Conservation (phyloP, 2,329 filamentous ascomycete species). For the Emydomyces testavorans region DNA sequence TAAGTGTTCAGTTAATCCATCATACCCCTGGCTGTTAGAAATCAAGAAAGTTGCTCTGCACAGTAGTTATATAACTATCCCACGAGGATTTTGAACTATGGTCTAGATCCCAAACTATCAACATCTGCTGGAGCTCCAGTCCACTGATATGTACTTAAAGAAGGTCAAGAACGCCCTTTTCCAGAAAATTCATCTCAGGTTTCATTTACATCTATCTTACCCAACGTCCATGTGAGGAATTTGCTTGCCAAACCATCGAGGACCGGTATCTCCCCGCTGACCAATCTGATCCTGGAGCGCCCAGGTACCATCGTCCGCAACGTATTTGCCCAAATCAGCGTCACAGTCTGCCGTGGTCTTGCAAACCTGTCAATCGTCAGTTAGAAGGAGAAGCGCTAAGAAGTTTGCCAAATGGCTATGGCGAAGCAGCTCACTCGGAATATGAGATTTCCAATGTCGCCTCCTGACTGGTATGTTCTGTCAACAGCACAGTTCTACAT, state of each 20-base stretch:
- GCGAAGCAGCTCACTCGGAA: neutral
- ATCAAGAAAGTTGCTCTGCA: too few species aligned
- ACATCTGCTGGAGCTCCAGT: too few species aligned
- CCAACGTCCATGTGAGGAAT: slow-evolving; percentile 7
- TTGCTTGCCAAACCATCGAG: slow-evolving; percentile 11
- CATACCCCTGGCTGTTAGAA: too few species aligned
- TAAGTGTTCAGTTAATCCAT: too few species aligned
- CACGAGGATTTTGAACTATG: too few species aligned
- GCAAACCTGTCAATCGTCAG: slow-evolving; percentile 5
- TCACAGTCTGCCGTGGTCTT: slow-evolving; percentile 11
- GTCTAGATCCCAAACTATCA: too few species aligned
- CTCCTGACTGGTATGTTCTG: slow-evolving; percentile 11
- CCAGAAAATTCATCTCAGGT: too few species aligned
- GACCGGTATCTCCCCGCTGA: slow-evolving; percentile 1
- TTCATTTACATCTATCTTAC: too few species aligned
- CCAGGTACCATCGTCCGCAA: slow-evolving; percentile 9
- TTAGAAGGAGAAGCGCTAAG: neutral
- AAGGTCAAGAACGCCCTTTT: too few species aligned
- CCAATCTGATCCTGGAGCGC: slow-evolving; percentile 9
- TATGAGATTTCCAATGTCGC: slow-evolving; percentile 10
- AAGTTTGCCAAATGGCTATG: too few species aligned
- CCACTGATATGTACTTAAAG: too few species aligned
- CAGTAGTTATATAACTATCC: too few species aligned
- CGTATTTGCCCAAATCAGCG: slow-evolving; percentile 3
- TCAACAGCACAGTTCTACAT: slow-evolving; percentile 7